Evolutionary conservation across 768 basidiomycete species (phyloP), one percentile per base, ranked within the genome.

Genomic region (Boletellus emodensis): DNA sequence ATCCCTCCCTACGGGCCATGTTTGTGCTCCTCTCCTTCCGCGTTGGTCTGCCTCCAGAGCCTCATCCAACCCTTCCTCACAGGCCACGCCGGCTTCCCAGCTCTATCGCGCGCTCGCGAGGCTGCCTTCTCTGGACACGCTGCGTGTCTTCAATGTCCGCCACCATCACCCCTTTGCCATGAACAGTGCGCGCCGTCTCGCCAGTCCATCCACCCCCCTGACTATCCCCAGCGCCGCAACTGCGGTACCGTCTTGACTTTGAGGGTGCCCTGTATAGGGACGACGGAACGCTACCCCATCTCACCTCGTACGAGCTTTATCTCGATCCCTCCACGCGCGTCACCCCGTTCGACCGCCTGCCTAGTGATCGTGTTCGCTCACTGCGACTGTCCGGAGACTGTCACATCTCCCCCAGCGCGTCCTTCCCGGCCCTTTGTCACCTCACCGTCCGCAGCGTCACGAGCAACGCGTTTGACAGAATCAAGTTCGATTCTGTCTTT

Each of bases 371-470:
- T 41, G 38, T 73, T 17, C 56, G 59, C 30, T 58, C 56, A 2
- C 52, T 75, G n/a, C 68, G 70, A 10, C 53, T 74, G 20, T 72
- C 72, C 3, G 74, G 73, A 18, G 54, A 63, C 44, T 65, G 65
- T 51, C 56, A 52, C 40, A 51, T 72, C 48, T 18, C 26, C 18
- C 39, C 40, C 44, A 44, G 36, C 3, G 38, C 48, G 0, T 38
- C 48, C 39, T 51, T 62, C 12, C 53, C 49, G 3, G 39, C 43
- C 22, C 59, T 74, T 37, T 59, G 59, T 13, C 51, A 64, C 18
- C 63, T 74, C 48, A 58, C 60, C 3, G 61, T 75, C 17, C 48
- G 53, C 41, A 66, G 63, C 40, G 59, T 72, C 30, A 69, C 66
- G 15, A 69, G 67, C 38, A 72, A 66, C 44, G 56, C 62, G 34